These are phyloP conservation scores for Apophysomyces variabilis DNA, from an alignment of 371 early-diverging fungal genomes.

Conservation along the genomic window DNA sequence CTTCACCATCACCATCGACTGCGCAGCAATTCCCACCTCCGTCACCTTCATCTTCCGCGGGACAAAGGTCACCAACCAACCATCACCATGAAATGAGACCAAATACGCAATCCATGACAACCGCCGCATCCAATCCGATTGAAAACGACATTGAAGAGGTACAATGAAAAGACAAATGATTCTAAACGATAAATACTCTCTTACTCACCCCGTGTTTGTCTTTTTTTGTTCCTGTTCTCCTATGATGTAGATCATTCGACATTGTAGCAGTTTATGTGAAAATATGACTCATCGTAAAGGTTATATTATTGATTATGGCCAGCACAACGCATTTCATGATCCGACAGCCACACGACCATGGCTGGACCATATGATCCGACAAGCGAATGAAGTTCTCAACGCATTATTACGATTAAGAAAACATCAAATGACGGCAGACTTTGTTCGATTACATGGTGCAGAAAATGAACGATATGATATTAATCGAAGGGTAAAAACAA, in stretches of 20 bases:
- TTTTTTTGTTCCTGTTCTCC: not conserved
- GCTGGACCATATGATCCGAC: slow-evolving; percentile 51
- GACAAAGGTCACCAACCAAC: not conserved
- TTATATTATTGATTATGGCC: slow-evolving; percentile 4
- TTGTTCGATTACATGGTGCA: slow-evolving; percentile 12
- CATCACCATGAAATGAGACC: slow-evolving; percentile 1
- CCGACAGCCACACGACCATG: slow-evolving; percentile 31
- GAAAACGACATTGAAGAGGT: slow-evolving; percentile 34
- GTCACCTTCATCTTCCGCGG: slow-evolving; percentile 1
- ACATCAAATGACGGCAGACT: slow-evolving; percentile 37
- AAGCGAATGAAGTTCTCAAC: slow-evolving; percentile 49
- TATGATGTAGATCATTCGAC: slow-evolving; percentile 27
- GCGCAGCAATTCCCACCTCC: slow-evolving; percentile 9
- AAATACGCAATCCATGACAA: not conserved
- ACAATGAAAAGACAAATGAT: not conserved
- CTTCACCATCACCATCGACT: not conserved
- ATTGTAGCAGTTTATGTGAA: slow-evolving; percentile 34
- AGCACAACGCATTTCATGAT: slow-evolving; percentile 8
- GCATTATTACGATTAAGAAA: slow-evolving; percentile 47
- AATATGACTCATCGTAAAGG: slow-evolving; percentile 29
- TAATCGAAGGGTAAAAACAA: slow-evolving; percentile 1
- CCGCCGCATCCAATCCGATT: slow-evolving; percentile 6
- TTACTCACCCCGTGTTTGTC: not conserved
- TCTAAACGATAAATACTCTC: not conserved
- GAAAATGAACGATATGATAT: not conserved